Base-by-base conservation (phyloP, 2,329 filamentous ascomycete species). In the Cladosporium halotolerans region DNA sequence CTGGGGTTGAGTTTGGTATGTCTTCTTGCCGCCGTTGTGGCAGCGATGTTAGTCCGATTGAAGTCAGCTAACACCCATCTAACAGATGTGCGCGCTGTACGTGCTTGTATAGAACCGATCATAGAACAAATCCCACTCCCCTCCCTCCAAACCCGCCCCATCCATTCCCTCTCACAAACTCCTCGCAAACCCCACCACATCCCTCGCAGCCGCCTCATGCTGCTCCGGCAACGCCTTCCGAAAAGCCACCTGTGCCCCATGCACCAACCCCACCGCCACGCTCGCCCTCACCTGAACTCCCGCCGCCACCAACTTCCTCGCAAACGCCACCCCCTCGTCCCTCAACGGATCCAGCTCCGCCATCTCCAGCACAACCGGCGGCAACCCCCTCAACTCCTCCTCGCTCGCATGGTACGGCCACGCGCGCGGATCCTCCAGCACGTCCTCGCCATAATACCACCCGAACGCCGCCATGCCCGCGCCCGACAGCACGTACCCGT, bases 31-130 rank as follows among this genome's bases (percentile, higher is more conserved):
- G n/a, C 16, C 14, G 38, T 19, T 32, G 4, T n/a, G 62, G 58
- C 31, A 57, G 59, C 31, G 59, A 56, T 40, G 10, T 5, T 18
- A 18, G 33, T 13, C 13, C 28, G 13, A 31, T 5, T 32, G 42
- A 19, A 6, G 28, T 11, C 14, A 9, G 9, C 14, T 48, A 18
- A 13, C 31, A 44, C 11, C 18, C 13, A 9, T 44, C 36, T 48
- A n/a, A 36, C 59, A 80, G 77, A 80, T 82, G 67, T 82, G 80
- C 62, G 78, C 79, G 43, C 70, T 83, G 34, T 83, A 83, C 61
- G 80, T 83, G 52, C 70, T 83, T 45, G 72, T 81, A 42, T 80
- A 51, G 40, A 51, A 5, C 1, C 6, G 34, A 36, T 36, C n/a
- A n/a, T 11, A 36, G 16, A 11, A 36, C 4, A 9, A 11, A 36